Conservation (phyloP, 306 rosid genomes). For the Spatholobus suberectus region DNA sequence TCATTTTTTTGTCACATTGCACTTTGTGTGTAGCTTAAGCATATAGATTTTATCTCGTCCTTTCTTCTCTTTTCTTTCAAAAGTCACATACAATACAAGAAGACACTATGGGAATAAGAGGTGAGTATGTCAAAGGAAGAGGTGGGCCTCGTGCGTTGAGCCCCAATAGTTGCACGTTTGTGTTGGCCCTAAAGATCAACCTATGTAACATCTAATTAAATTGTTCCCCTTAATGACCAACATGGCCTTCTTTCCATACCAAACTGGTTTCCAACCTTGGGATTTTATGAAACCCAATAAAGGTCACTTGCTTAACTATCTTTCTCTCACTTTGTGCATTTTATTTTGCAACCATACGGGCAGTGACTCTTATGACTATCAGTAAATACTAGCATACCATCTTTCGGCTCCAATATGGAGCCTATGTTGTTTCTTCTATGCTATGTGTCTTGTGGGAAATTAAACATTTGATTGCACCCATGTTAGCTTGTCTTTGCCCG, state of each 20-base stretch:
- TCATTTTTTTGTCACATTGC: constrained; percentile 28
- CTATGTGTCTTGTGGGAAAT: constrained; percentile 24
- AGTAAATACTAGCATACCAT: constrained; percentile 33
- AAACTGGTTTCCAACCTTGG: constrained; percentile 35
- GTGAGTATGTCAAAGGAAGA: constrained; percentile 37
- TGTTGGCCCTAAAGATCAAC: constrained; percentile 46
- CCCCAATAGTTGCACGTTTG: constrained; percentile 49
- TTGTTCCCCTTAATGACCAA: constrained; percentile 51
- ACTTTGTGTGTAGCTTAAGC: constrained; percentile 66
- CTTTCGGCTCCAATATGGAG: too few relatives aligned
- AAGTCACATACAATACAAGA: constrained; percentile 33
- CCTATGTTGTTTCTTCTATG: constrained; percentile 27
- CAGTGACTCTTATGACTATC: not conserved
- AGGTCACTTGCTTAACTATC: constrained; percentile 38
- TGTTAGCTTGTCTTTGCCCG: constrained; percentile 31
- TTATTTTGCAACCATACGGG: not conserved
- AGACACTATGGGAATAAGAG: constrained; percentile 33
- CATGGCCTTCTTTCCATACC: constrained; percentile 44
- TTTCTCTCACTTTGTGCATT: constrained; percentile 36
- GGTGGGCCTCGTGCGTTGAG: constrained; percentile 55
- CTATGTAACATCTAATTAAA: constrained; percentile 26
- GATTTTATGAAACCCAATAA: constrained; percentile 55
- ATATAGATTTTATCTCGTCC: constrained; percentile 32
- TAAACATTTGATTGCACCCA: constrained; percentile 44
- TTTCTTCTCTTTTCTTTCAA: constrained; percentile 37